phyloP scores from a whole-genome alignment of 2,329 filamentous ascomycete genomes.

The Fusarium ramigenum region DNA sequence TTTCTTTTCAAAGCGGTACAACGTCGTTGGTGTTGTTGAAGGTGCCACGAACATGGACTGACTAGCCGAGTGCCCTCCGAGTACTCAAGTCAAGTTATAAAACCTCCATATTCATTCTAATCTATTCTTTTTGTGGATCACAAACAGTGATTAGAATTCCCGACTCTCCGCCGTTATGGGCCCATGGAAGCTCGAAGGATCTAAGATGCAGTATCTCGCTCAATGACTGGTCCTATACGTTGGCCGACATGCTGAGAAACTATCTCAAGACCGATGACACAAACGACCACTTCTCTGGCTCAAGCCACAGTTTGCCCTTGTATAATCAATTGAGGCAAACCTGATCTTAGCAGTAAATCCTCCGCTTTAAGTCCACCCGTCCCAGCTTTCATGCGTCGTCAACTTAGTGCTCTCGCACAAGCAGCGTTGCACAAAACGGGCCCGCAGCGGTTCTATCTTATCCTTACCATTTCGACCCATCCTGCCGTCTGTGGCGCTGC shows the following conservation, averaged over 20 bases:
- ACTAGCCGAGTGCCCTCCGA: slow-evolving; percentile 38
- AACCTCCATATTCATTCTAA: neutral
- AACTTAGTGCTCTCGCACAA: neutral
- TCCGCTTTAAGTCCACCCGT: neutral
- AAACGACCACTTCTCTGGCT: neutral
- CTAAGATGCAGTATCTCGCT: neutral
- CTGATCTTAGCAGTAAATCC: neutral
- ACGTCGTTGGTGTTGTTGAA: slow-evolving; percentile 77
- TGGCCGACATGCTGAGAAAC: neutral
- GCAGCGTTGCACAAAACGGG: slow-evolving; percentile 17
- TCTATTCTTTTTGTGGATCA: neutral
- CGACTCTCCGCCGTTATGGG: slow-evolving; percentile 38
- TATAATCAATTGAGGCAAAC: neutral
- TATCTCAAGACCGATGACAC: neutral
- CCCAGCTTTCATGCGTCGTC: neutral
- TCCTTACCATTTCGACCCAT: neutral
- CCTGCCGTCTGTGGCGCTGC: slow-evolving; percentile 1
- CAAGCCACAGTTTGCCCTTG: neutral
- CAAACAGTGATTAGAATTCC: neutral
- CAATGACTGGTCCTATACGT: neutral
- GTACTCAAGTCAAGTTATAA: slow-evolving; percentile 36
- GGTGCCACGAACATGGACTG: slow-evolving; percentile 66
- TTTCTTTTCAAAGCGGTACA: slow-evolving; percentile 97
- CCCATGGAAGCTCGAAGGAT: neutral
- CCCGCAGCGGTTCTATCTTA: neutral